Base-by-base conservation (phyloP, 805 yeast genomes). In the Cyberlindnera mississippiensis region DNA sequence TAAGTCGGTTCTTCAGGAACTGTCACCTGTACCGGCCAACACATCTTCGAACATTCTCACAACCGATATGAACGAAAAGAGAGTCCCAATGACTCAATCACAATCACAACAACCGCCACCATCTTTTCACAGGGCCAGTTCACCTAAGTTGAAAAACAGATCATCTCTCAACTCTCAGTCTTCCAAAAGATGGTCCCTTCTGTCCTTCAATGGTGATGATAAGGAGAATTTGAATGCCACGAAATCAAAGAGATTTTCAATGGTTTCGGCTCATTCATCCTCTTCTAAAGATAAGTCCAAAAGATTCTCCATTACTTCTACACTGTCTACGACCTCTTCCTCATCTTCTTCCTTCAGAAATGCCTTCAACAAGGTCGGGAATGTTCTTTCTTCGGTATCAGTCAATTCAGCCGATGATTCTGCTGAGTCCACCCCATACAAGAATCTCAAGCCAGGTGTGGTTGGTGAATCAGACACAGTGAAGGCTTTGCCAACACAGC, bases 141-240 rank as follows among this genome's bases (percentile, higher is more conserved):
- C 61, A 12, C 50, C 56, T 4, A 54, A 48, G n/a, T 28, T 52
- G 16, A 52, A 53, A 36, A 56, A 49, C 24, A 47, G 60, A 49
- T 42, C 52, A 0, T 55, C 59, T 2, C 1, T 51, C 14, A 47
- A 38, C 30, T 51, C 55, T 5, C 51, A 49, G 32, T 37, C 45
- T 29, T 55, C 60, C 3, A 57, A 57, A 35, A 55, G 61, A 54
- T 57, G 60, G 60, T 57, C 61, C 3, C 22, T 57, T 15, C 20
- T 57, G n/a, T 53, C 59, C 3, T 55, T 57, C 31, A 49, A 42
- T 17, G 47, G 45, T 11, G 52, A 46, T 4, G 56, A 55, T 26
- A 52, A 52, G 36, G 56, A 52, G 19, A 51, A 44, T 28, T 30
- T 43, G 16, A 40, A 19, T 22, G 31, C 26, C 14, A 13, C 26